Evolutionary conservation across 73 alveolate species (phyloP).

Genomic region (Paraurostyla sp.): DNA sequence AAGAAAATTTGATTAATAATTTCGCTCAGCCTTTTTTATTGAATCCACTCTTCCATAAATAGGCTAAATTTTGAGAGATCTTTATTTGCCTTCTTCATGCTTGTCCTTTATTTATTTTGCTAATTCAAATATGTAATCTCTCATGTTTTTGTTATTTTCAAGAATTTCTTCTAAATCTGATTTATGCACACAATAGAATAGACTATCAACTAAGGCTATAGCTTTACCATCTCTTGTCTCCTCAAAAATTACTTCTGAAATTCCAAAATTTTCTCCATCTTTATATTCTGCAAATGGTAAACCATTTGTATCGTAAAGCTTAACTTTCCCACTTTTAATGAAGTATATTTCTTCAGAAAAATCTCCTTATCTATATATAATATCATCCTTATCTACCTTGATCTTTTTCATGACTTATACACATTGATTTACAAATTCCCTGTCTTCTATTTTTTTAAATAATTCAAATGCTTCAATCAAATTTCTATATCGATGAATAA

Average conservation of each 20-base stretch:
- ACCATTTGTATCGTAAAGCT: constrained; percentile 33
- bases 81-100: background rate
- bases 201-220: constrained; percentile 49
- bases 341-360: constrained; percentile 63
- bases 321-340: constrained; percentile 66
- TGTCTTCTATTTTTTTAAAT: constrained; percentile 56
- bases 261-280: constrained; percentile 75
- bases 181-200: constrained; percentile 8
- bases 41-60: background rate
- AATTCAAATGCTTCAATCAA: constrained; percentile 53
- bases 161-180: background rate
- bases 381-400: constrained; percentile 63
- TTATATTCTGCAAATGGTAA: constrained; percentile 40
- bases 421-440: constrained; percentile 57
- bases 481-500: constrained; percentile 56
- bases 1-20: background rate
- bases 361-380: constrained; percentile 59
- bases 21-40: too few species aligned
- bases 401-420: constrained; percentile 63
- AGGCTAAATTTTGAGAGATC: background rate
- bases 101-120: background rate
- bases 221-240: constrained; percentile 51
- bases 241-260: constrained; percentile 53
- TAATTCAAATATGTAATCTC: background rate
- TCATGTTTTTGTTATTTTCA: background rate